Evolutionary conservation across 345 rosid genomes (phyloP).

Genomic region (Hevea brasiliensis): DNA sequence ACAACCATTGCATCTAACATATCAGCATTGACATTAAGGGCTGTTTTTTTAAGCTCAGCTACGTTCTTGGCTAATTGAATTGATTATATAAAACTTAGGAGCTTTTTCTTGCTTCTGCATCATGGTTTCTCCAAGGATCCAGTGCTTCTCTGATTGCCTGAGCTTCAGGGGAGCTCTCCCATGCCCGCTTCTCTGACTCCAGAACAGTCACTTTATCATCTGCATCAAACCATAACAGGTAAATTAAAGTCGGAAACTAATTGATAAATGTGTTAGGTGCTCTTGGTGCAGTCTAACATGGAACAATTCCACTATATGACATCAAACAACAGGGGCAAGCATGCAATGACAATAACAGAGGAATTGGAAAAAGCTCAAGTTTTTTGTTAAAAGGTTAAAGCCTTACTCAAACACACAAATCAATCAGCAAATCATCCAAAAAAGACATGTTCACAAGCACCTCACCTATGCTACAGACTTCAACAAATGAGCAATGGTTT

Average conservation of each 20-base stretch:
- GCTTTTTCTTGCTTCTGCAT: slow-evolving; percentile 38
- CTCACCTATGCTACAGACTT: not conserved
- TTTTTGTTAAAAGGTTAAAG: not conserved
- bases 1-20: no score
- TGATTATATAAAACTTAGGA: not conserved
- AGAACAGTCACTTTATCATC: slow-evolving; percentile 85
- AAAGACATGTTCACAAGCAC: not conserved
- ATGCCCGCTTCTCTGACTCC: slow-evolving; percentile 85
- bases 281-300: not conserved
- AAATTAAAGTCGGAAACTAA: not conserved
- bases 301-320: not conserved
- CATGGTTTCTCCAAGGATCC: slow-evolving; percentile 84
- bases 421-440: not conserved
- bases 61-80: no score
- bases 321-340: slow-evolving; percentile 8
- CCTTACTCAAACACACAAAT: not conserved
- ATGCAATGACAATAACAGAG: not conserved
- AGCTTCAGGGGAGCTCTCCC: slow-evolving; percentile 71
- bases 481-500: not conserved
- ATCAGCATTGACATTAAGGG: no score
- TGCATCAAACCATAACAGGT: slow-evolving; percentile 24
- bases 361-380: not conserved
- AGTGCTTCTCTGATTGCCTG: slow-evolving; percentile 73
- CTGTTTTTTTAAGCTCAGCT: no score
- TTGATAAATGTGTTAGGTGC: not conserved